Evolutionary conservation across 306 rosid species (phyloP).

Genomic region (Lathyrus oleraceus): DNA sequence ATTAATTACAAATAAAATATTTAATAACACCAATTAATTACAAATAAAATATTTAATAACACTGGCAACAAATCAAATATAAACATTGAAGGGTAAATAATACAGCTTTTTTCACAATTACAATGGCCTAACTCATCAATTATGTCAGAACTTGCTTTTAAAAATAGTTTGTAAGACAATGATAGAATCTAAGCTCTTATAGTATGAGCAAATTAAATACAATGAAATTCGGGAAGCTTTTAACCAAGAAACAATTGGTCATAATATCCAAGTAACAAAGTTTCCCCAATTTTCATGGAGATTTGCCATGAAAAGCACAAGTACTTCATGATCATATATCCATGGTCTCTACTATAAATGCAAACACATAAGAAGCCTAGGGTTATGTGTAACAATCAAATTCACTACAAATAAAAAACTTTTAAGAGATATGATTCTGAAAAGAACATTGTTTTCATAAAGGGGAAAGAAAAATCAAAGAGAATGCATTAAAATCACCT

Average conservation of each 20-base stretch:
- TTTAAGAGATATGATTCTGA: background rate
- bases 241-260: slow-evolving; percentile 8
- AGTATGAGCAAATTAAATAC: slow-evolving; percentile 21
- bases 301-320: slow-evolving; percentile 25
- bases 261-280: slow-evolving; percentile 7
- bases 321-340: background rate
- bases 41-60: slow-evolving; percentile 13
- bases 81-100: slow-evolving; percentile 13
- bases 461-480: slow-evolving; percentile 26
- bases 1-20: slow-evolving; percentile 9
- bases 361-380: slow-evolving; percentile 23
- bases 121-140: background rate
- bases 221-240: slow-evolving; percentile 17
- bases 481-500: slow-evolving; percentile 49
- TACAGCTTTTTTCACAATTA: slow-evolving; percentile 2
- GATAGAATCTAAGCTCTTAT: background rate
- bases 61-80: slow-evolving; percentile 15
- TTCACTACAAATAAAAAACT: slow-evolving; percentile 3
- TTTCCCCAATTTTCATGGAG: slow-evolving; percentile 17
- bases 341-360: slow-evolving; percentile 10
- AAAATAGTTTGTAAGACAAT: background rate
- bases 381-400: background rate
- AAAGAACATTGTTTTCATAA: slow-evolving; percentile 19
- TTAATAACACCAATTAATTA: slow-evolving; percentile 27
- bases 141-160: no score